These are phyloP conservation scores for Trichosporon faecale DNA, from an alignment of 1,284 basidiomycete genomes.

Conservation along the genomic window DNA sequence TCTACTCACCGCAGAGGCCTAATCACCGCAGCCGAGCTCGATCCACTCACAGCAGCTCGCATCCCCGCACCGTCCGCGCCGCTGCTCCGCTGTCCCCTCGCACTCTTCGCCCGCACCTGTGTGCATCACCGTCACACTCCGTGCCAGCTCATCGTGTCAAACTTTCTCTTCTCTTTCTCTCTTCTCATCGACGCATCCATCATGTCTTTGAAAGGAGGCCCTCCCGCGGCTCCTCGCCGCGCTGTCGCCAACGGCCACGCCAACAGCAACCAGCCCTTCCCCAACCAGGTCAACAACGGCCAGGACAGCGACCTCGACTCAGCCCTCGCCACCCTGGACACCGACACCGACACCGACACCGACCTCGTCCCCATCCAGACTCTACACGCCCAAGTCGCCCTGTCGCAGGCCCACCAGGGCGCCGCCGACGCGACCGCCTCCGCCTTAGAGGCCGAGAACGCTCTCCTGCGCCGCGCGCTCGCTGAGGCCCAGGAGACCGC, in stretches of 20 bases:
- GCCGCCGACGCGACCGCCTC: not conserved
- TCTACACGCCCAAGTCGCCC: not conserved
- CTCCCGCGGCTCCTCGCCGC: too few species aligned
- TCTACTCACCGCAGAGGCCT: too few species aligned
- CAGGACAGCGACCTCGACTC: not conserved
- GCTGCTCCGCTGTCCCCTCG: too few species aligned
- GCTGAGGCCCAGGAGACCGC: not conserved
- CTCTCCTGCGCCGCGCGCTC: not conserved
- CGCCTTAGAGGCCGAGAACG: not conserved
- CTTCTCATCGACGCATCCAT: not conserved
- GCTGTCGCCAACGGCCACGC: too few species aligned
- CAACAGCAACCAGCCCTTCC: too few species aligned
- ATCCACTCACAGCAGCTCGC: not conserved
- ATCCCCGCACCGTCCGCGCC: not conserved
- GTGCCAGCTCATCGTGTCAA: not conserved
- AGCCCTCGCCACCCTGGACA: too few species aligned
- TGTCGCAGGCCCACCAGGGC: not conserved
- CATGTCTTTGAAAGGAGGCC: not conserved
- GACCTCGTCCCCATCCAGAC: not conserved
- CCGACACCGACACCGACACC: too few species aligned
- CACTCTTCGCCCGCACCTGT: not conserved
- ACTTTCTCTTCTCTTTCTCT: not conserved
- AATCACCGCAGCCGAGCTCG: not conserved
- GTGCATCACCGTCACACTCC: not conserved
- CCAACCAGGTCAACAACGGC: not conserved